A percentile compares a stretch with the other conserved stretches of the same genome.
These are phyloP conservation scores for Flagelloscypha sp. DNA, from an alignment of 768 basidiomycete species.

Conservation along the genomic window DNA sequence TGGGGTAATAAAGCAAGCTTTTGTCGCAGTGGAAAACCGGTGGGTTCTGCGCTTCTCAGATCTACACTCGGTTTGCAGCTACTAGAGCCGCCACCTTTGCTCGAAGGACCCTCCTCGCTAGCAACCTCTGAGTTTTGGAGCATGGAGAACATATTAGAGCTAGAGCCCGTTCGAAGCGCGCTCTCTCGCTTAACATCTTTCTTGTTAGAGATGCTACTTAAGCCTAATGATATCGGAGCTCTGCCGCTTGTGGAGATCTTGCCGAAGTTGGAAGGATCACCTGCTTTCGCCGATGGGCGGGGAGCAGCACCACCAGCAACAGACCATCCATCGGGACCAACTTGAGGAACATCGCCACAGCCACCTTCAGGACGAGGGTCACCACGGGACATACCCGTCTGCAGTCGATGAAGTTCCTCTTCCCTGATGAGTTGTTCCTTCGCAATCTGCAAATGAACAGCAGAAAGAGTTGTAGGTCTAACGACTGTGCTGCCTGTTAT, in stretches of 20 bases:
- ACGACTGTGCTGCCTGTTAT: constrained; percentile 35
- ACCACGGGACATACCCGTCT: constrained; percentile 43
- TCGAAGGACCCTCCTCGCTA: constrained; percentile 21
- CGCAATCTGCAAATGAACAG: constrained; percentile 44
- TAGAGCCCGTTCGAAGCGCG: constrained; percentile 36
- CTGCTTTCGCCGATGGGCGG: constrained; percentile 36
- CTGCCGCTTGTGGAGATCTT: constrained; percentile 37
- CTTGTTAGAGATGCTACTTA: constrained; percentile 39
- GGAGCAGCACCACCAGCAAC: constrained; percentile 23
- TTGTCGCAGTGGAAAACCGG: constrained; percentile 33
- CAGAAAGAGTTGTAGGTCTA: constrained; percentile 53
- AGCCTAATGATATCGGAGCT: constrained; percentile 43
- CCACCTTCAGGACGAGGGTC: constrained; percentile 48
- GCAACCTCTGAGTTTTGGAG: constrained; percentile 30
- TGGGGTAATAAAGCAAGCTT: constrained; percentile 42
- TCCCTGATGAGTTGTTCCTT: constrained; percentile 35
- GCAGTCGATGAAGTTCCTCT: constrained; percentile 23
- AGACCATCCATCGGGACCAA: constrained; percentile 47
- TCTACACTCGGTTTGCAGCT: constrained; percentile 38
- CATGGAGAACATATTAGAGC: constrained; percentile 46
- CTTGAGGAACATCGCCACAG: constrained; percentile 28
- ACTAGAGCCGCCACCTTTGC: constrained; percentile 29
- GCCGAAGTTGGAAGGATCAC: constrained; percentile 45
- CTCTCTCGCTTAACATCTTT: constrained; percentile 25
- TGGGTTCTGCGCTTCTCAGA: constrained; percentile 25